Percentiles rank a stretch among this genome's conserved stretches.
These are phyloP conservation scores for Cupressus sempervirens DNA, from an alignment of 75 land plant genomes.

Conservation along the genomic window DNA sequence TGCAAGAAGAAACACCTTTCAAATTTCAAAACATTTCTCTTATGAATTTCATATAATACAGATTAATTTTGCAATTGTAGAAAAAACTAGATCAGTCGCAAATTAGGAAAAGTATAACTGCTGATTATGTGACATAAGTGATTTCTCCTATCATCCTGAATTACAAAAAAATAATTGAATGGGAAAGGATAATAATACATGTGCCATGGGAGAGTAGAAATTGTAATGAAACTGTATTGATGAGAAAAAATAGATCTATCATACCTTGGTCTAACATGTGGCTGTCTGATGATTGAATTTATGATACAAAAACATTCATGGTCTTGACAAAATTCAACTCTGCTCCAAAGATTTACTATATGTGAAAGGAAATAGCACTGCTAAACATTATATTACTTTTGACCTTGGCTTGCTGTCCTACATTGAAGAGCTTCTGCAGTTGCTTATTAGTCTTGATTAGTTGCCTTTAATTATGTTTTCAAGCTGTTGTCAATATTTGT, in stretches of 20 bases:
- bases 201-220: not conserved
- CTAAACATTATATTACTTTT: not conserved
- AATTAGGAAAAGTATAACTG: not conserved
- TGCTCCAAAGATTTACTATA: not conserved
- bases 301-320: not conserved
- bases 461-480: not conserved
- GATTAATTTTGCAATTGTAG: not conserved
- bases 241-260: not conserved
- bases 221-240: not conserved
- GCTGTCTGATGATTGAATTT: not conserved
- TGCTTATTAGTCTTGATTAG: not conserved
- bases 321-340: not conserved
- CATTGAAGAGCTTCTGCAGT: not conserved
- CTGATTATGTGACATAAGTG: not conserved
- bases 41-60: not conserved
- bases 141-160: not conserved
- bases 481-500: not conserved
- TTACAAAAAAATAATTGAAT: not conserved
- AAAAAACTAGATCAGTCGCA: not conserved
- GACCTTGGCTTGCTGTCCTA: not conserved
- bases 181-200: not conserved
- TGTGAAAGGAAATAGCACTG: not conserved
- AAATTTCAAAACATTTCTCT: not conserved
- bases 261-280: not conserved
- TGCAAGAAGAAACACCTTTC: constrained; percentile 30